phyloP scores from a whole-genome alignment of 2,329 filamentous ascomycete genomes.

The Zymoseptoria tritici region DNA sequence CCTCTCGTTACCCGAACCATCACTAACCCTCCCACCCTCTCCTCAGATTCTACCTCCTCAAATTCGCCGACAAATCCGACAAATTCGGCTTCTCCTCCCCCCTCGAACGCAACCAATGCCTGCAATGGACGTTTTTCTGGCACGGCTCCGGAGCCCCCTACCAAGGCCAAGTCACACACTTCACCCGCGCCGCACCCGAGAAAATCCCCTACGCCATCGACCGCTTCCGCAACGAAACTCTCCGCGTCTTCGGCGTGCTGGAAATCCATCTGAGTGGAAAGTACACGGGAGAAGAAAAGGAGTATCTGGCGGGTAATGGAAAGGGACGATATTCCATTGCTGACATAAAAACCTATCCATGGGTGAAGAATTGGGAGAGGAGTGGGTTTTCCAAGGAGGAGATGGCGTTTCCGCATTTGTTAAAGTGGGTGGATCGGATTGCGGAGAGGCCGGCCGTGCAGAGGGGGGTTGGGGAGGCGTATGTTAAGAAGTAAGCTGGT shows the following conservation, averaged over 20 bases:
- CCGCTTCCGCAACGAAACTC: constrained; percentile 46
- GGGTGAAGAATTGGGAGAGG: constrained; percentile 41
- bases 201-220: constrained; percentile 45
- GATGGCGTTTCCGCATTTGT: constrained; percentile 45
- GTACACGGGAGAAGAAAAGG: constrained; percentile 41
- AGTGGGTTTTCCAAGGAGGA: constrained; percentile 42
- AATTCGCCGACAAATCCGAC: constrained; percentile 43
- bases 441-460: constrained; percentile 43
- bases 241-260: constrained; percentile 49
- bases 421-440: constrained; percentile 49
- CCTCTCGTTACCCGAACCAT: too few relatives aligned
- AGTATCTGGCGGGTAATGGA: constrained; percentile 48
- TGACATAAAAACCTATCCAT: constrained; percentile 48
- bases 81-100: constrained; percentile 47
- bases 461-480: constrained; percentile 36
- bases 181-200: constrained; percentile 38
- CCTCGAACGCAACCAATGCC: constrained; percentile 41
- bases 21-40: too few relatives aligned
- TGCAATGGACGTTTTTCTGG: constrained; percentile 53
- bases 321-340: constrained; percentile 50
- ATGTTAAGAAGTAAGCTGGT: constrained; percentile 22
- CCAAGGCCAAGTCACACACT: constrained; percentile 41
- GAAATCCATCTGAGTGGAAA: constrained; percentile 48
- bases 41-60: constrained; percentile 41
- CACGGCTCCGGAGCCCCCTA: constrained; percentile 38